phyloP scores from a whole-genome alignment of 495 filamentous ascomycete species.

The Penicillium pancosmium region DNA sequence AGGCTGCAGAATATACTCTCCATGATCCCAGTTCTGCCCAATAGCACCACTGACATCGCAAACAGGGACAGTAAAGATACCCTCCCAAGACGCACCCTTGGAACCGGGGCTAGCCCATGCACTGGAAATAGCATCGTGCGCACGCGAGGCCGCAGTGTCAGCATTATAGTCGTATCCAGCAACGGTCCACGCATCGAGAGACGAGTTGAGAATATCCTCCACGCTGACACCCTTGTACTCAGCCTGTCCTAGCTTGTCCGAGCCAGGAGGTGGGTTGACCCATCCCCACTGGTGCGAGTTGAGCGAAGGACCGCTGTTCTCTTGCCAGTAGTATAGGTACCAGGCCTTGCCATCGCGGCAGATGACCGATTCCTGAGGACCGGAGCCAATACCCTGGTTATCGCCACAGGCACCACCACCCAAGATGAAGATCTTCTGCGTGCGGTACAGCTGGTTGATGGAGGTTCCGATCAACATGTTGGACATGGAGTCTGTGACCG shows the following conservation, averaged over 20 bases:
- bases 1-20: conserved; percentile 29
- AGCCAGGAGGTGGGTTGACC: conserved; percentile 19
- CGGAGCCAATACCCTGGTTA: conserved; percentile 27
- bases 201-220: conserved; percentile 31
- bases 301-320: conserved; percentile 20
- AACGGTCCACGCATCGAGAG: conserved; percentile 27
- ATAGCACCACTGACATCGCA: conserved; percentile 29
- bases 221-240: conserved; percentile 20
- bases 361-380: conserved; percentile 18
- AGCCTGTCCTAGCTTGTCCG: conserved; percentile 19
- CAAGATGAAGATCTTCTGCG: conserved; percentile 32
- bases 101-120: conserved; percentile 24
- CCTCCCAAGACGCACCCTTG: conserved; percentile 31
- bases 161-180: conserved; percentile 26
- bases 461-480: conserved; percentile 24
- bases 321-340: conserved; percentile 34
- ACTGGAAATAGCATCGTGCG: conserved; percentile 19
- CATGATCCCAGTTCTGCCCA: conserved; percentile 11
- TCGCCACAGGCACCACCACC: conserved; percentile 32
- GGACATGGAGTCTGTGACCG: conserved; percentile 23
- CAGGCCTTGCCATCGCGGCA: conserved; percentile 33
- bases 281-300: conserved; percentile 33
- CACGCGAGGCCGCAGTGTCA: conserved; percentile 14
- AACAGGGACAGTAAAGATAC: conserved; percentile 32
- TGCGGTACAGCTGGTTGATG: conserved; percentile 28